Percentiles rank a stretch among this genome's conserved stretches.
Evolutionary conservation across 2,329 filamentous ascomycete species (phyloP).

Genomic region (Arthrobotrys conoides): DNA sequence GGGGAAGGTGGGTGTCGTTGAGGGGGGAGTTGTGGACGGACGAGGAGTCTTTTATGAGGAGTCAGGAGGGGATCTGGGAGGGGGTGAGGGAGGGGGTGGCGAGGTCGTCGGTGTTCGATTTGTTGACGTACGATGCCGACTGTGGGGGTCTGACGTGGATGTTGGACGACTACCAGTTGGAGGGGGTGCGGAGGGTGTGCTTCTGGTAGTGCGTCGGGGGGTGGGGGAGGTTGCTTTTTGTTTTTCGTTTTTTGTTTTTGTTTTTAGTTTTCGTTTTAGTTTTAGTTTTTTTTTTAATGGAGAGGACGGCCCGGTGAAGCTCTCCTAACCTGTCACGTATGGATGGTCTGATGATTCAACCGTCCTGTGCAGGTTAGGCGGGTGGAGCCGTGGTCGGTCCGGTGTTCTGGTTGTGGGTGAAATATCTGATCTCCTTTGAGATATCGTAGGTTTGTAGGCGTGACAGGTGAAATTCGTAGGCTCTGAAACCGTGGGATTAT

Average conservation of each 20-base stretch:
- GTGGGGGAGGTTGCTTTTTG: not conserved
- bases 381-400: not conserved
- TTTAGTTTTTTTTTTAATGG: not conserved
- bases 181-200: conserved; percentile 13
- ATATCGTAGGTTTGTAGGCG: too few relatives aligned
- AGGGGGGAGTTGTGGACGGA: not conserved
- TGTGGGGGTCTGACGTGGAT: conserved; percentile 11
- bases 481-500: too few relatives aligned
- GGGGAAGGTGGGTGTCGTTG: conserved; percentile 2
- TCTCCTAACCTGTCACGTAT: not conserved
- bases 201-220: conserved; percentile 11
- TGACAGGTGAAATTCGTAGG: not conserved
- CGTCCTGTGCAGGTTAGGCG: not conserved
- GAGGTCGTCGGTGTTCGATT: not conserved
- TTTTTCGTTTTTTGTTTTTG: not conserved
- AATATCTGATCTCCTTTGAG: not conserved
- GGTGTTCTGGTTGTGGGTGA: too few relatives aligned
- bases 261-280: not conserved
- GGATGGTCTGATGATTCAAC: not conserved
- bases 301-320: conserved; percentile 1
- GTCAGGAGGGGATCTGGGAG: conserved; percentile 10
- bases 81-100: conserved; percentile 19
- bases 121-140: conserved; percentile 6
- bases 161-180: conserved; percentile 22
- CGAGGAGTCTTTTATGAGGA: not conserved